These are phyloP conservation scores for Tetrapisispora fleetii DNA, from an alignment of 805 yeast species.

Conservation along the genomic window DNA sequence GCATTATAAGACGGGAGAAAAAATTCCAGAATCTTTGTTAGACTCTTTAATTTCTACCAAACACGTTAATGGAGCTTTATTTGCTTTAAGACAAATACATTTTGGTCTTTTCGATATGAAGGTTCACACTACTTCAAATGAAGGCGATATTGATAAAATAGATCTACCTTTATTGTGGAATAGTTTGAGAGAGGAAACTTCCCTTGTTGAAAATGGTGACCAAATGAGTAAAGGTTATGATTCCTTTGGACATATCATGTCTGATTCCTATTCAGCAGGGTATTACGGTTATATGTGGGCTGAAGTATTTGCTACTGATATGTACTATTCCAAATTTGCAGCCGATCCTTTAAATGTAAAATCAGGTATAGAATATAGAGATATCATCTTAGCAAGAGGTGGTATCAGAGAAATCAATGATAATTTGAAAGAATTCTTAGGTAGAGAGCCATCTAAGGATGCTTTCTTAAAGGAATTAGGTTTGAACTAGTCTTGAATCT, in stretches of 20 bases:
- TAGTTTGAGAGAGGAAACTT: constrained; percentile 49
- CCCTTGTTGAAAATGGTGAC: constrained; percentile 48
- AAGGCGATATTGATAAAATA: constrained; percentile 33
- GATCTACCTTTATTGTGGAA: constrained; percentile 58
- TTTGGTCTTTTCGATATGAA: constrained; percentile 72
- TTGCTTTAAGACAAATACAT: constrained; percentile 64
- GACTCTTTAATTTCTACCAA: constrained; percentile 53
- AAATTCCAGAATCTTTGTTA: constrained; percentile 47
- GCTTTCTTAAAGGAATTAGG: constrained; percentile 69
- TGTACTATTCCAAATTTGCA: constrained; percentile 62
- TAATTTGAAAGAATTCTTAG: constrained; percentile 53
- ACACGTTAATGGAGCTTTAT: constrained; percentile 67
- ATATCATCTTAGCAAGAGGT: constrained; percentile 58
- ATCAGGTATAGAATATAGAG: constrained; percentile 60
- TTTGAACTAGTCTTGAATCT: constrained; percentile 10
- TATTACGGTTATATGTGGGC: constrained; percentile 85
- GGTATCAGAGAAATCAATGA: constrained; percentile 65
- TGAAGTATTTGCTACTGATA: constrained; percentile 76
- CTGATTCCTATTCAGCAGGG: constrained; percentile 79
- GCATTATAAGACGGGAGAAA: constrained; percentile 54
- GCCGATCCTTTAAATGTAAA: constrained; percentile 53
- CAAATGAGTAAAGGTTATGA: constrained; percentile 55
- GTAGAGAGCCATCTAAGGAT: constrained; percentile 63
- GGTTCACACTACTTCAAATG: constrained; percentile 41
- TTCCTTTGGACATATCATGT: constrained; percentile 67